phyloP scores from a whole-genome alignment of 495 filamentous ascomycete genomes.

The Opeltia flavorubescens region DNA sequence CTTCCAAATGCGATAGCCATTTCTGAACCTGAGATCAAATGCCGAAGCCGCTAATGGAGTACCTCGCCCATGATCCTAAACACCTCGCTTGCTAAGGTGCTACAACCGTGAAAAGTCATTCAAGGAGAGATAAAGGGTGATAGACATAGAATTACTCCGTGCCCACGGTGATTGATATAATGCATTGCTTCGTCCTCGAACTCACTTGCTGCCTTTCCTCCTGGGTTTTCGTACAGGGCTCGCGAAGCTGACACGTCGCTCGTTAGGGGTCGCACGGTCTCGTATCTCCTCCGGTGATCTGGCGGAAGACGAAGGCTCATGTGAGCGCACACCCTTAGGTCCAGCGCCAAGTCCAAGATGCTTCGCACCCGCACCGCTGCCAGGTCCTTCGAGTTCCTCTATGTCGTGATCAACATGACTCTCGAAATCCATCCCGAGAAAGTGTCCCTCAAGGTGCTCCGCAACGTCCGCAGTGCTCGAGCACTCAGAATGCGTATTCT shows the following conservation, averaged over 20 bases:
- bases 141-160: too few species aligned
- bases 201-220: conserved; percentile 3
- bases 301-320: conserved; percentile 20
- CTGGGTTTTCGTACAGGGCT: conserved; percentile 23
- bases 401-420: conserved; percentile 26
- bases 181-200: too few species aligned
- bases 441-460: conserved; percentile 25
- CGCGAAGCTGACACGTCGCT: conserved; percentile 34
- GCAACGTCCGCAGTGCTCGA: conserved; percentile 31
- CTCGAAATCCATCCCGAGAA: conserved; percentile 40
- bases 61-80: too few species aligned
- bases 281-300: conserved; percentile 24
- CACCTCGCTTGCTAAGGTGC: too few species aligned
- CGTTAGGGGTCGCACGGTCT: conserved; percentile 33
- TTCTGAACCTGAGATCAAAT: too few species aligned
- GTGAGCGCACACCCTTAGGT: conserved; percentile 5
- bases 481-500: conserved; percentile 37
- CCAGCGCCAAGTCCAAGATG: conserved; percentile 9
- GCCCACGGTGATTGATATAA: too few species aligned
- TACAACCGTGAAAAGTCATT: too few species aligned
- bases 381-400: conserved; percentile 25
- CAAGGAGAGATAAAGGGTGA: too few species aligned
- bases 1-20: too few species aligned
- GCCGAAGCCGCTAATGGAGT: too few species aligned
- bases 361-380: conserved; percentile 22